Base-by-base conservation (phyloP, 805 yeast species). In the Isabelozyma pseudorhagii region DNA sequence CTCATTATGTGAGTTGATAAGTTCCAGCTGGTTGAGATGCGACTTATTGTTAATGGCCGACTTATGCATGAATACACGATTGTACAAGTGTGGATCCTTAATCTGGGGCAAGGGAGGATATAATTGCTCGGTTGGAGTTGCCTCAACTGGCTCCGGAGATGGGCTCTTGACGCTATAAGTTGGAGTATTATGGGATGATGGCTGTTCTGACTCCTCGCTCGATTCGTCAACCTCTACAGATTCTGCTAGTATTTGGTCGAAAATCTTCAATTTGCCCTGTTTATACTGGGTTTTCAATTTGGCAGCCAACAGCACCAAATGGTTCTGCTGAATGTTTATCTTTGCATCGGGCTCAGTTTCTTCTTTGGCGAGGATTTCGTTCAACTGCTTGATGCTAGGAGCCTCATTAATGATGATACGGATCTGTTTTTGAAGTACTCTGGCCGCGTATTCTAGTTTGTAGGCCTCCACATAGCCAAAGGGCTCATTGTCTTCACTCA, bases 11-110 rank as follows among this genome's bases (percentile, higher is more conserved):
- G 84, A 71, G 46, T 76, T 71, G 25, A 86, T 71, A 47, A 79
- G 71, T 54, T 86, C 93, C 4, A 69, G 65, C 45, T 77, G 80
- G n/a, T 81, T 71, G 44, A 85, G 64, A 54, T 80, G 81, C 5
- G 80, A 64, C 52, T 80, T 79, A 54, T 80, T 81, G 52, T 84
- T 82, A 13, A 85, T 78, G 3, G 81, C 72, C 0, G 97, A 91
- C 56, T 84, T 84, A 65, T 93, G 97, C 27, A 85, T 81, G 61
- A 92, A 93, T 0, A 90, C 96, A 46, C 87, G 78, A 6, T 84
- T 82, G 53, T 77, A 73, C 9, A 91, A 77, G 3, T 73, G 74
- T 0, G 80, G 78, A 59, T 85, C 80, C 6, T 74, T 65, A 40
- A 93, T 87, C 29, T 64, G 66, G 0, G 97, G 97, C 14, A 91